Evolutionary conservation across 257 asterid genomes (phyloP), one percentile per base, ranked within the genome.

Genomic region (Osmanthus fragrans): DNA sequence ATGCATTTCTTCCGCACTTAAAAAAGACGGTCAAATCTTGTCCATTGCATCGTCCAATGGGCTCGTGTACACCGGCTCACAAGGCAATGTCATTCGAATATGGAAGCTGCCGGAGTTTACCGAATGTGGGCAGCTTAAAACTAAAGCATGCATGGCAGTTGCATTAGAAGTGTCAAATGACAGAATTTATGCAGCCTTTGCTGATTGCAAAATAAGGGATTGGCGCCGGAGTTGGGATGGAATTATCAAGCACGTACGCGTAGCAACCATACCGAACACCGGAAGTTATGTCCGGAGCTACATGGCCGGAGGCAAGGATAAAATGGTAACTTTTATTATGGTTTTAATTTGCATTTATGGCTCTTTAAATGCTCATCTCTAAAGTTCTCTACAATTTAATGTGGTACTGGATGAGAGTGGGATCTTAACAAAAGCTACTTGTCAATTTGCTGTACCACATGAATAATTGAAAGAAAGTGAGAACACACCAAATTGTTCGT

Each of bases 81-180:
- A 92, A 82, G 80, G 88, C 30, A 91, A 82, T 74, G 51, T 73
- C 25, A 66, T 94, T 15, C 86, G 99, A 37, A 88, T 94, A 1
- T 94, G 99, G 99, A 94, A 89, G 89, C 85, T 92, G 86, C 98
- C 99, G 0, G 99, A 94, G 84, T 90, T 92, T 80, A 80, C 95
- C 0, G 99, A 92, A 60, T 90, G 93, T 74, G 99, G 91, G 34
- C 96, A 89, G 84, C 98, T 94, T n/a, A 92, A 92, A 88, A 89
- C 97, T 4, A 91, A 83, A 66, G 84, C 97, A 19, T 19, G 81
- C 77, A 84, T 87, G 86, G 96, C 87, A 63, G 91, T 94, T 7
- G 90, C 96, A 0, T 34, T 94, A 19, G 82, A 88, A n/a, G 93
- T 94, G 29, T 87, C 94, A 0, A 90, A 87, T 47, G 97, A 94